Evolutionary conservation across 2,329 filamentous ascomycete genomes (phyloP).

Genomic region (Cladophialophora chaetospira): DNA sequence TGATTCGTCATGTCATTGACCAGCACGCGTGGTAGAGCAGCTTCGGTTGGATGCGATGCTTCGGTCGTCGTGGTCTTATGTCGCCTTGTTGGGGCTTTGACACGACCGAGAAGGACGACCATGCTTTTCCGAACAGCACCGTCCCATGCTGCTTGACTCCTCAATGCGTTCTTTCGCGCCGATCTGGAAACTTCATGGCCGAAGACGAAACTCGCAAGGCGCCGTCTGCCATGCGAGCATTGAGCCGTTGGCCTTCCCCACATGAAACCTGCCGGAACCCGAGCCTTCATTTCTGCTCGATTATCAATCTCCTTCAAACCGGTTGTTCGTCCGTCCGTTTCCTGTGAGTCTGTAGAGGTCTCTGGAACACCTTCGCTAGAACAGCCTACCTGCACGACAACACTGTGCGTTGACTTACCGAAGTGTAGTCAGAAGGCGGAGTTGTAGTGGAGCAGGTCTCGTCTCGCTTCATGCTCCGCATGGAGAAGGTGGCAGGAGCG

Average conservation of each 20-base stretch:
- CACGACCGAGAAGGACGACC: neutral
- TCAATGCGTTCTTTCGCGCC: neutral
- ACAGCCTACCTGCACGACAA: too few relatives aligned
- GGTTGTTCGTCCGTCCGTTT: neutral
- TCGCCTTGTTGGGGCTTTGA: neutral
- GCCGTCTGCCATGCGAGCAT: neutral
- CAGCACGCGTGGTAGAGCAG: conserved; percentile 19
- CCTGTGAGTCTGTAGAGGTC: too few relatives aligned
- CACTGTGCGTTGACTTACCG: neutral
- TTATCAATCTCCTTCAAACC: neutral
- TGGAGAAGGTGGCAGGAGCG: neutral
- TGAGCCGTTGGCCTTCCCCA: neutral
- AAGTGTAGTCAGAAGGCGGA: neutral
- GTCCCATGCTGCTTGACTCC: neutral
- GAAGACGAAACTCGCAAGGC: neutral
- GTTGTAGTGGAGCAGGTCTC: neutral
- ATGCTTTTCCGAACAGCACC: neutral
- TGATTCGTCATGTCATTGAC: conserved; percentile 34
- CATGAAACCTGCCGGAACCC: neutral
- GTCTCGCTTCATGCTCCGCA: neutral
- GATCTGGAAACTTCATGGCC: neutral
- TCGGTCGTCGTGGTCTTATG: neutral
- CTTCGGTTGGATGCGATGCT: neutral
- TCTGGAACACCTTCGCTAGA: too few relatives aligned
- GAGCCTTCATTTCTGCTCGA: neutral